phyloP scores from a whole-genome alignment of 116 monocot species.

The Dioscorea cayenensis region DNA sequence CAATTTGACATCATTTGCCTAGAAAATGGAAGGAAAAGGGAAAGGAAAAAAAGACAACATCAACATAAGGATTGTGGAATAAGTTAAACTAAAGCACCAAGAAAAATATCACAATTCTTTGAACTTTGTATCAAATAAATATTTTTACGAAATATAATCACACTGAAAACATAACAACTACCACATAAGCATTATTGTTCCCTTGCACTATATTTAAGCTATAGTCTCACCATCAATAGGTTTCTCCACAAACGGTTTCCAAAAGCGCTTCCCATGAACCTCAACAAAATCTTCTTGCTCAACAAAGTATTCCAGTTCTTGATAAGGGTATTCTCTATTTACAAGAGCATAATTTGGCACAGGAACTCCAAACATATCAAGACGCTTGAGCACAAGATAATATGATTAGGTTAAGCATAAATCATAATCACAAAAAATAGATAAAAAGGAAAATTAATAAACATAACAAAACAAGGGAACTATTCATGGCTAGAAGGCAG shows the following conservation, averaged over 20 bases:
- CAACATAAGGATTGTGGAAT: neutral
- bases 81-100: neutral
- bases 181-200: neutral
- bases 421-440: neutral
- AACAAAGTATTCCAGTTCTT: constrained; percentile 92
- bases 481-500: neutral
- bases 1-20: neutral
- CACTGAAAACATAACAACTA: constrained; percentile 1
- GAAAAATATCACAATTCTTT: neutral
- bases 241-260: constrained; percentile 99
- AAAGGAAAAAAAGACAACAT: neutral
- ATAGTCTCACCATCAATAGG: constrained; percentile 74
- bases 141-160: neutral
- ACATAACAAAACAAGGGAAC: neutral
- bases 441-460: neutral
- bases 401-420: neutral
- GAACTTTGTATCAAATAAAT: neutral
- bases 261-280: constrained; percentile 90
- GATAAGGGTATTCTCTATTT: constrained; percentile 78
- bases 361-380: constrained; percentile 84
- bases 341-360: constrained; percentile 96
- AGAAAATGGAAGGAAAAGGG: neutral
- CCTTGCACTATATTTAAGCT: neutral
- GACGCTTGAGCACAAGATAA: constrained; percentile 39
- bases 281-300: constrained; percentile 99